Evolutionary conservation across 345 rosid genomes (phyloP).

Genomic region (Diplotaxis tenuifolia): DNA sequence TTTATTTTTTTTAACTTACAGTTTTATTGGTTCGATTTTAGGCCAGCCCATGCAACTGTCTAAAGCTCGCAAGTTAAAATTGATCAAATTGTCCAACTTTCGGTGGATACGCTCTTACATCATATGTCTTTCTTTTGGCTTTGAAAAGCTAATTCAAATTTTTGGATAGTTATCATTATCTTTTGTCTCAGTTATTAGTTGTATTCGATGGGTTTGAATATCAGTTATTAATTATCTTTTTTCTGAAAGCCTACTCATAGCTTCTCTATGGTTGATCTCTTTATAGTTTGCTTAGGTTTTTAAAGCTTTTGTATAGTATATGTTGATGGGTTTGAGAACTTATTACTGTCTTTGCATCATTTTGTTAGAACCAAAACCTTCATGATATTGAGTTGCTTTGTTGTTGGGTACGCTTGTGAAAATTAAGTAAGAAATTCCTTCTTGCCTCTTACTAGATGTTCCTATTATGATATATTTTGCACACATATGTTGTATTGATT

Average conservation of each 20-base stretch:
- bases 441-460: background rate
- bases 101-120: background rate
- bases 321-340: background rate
- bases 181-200: background rate
- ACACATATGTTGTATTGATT: background rate
- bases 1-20: background rate
- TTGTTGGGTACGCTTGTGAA: background rate
- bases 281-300: background rate
- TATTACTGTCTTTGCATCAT: background rate
- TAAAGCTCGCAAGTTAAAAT: background rate
- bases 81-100: background rate
- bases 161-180: background rate
- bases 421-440: background rate
- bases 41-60: background rate
- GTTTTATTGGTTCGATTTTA: slow-evolving; percentile 5
- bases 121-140: background rate
- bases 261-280: background rate
- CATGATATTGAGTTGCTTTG: background rate
- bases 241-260: background rate
- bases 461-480: background rate
- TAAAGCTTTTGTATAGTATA: background rate
- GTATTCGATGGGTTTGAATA: background rate
- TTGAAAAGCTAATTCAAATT: background rate
- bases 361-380: background rate
- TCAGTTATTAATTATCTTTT: background rate